Evolutionary conservation across 2,329 filamentous ascomycete genomes (phyloP), one percentile per base, ranked within the genome.

Genomic region (Pseudogymnoascus verrucosus): DNA sequence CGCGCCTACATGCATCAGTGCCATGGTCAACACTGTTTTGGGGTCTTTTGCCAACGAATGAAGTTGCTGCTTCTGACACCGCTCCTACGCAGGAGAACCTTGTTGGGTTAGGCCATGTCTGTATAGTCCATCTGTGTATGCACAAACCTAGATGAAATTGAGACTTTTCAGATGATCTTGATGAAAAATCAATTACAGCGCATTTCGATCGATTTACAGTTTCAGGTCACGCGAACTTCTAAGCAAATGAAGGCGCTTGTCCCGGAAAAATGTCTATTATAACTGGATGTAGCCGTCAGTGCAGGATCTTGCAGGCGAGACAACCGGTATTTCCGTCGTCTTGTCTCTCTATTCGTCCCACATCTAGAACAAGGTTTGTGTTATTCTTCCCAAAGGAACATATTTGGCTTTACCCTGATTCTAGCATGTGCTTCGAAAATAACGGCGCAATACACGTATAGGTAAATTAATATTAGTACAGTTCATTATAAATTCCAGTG

Each of bases 71-170:
- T 34, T 57, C 26, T 57, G 51, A 57, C 51, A 57, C 51, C 51
- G 26, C 51, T 57, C 51, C 10, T 8, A 34, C 7, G 51, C 12
- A 34, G 26, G 51, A 57, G 10, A 31, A 57, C n/a, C 14, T 28
- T 19, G 4, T 57, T 16, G 8, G 51, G 23, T 34, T 57, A 57
- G 51, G 51, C 51, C 16, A 2, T 19, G 28, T 34, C 51, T 19
- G 51, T 34, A 11, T 31, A 31, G 7, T 31, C 28, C 7, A 10
- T 31, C 28, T 31, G 28, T 31, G n/a, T 31, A 34, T 57, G 51
- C 51, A n/a, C 51, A 57, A 57, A 57, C 26, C 51, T 57, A 34
- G 51, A 57, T 57, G 12, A 19, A 34, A 57, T 57, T 57, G 51
- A 57, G 28, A 57, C 51, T 57, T 34, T 57, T 57, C 51, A 12